phyloP scores from a whole-genome alignment of 495 filamentous ascomycete genomes.

The Aspergillus nanangensis region DNA sequence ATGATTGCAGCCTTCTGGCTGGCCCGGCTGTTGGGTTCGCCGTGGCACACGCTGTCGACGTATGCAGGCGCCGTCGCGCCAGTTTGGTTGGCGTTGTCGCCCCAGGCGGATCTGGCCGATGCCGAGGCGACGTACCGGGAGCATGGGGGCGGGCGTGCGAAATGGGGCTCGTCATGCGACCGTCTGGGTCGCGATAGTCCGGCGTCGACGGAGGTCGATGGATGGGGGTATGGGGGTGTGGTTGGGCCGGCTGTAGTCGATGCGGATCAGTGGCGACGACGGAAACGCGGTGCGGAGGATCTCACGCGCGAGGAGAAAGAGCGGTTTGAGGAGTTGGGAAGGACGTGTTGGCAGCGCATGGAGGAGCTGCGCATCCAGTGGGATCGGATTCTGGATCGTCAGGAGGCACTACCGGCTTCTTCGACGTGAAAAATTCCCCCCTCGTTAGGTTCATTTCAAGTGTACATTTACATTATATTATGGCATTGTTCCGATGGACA shows the following conservation, averaged over 20 bases:
- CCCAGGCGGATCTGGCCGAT: constrained; percentile 61
- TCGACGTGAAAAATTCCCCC: no score
- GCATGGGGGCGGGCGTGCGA: constrained; percentile 53
- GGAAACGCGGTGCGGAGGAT: constrained; percentile 53
- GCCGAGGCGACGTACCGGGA: constrained; percentile 43
- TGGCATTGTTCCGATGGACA: no score
- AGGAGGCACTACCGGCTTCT: constrained; percentile 17
- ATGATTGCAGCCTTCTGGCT: constrained; percentile 64
- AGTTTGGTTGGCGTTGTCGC: constrained; percentile 71
- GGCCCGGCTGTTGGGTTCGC: constrained; percentile 74
- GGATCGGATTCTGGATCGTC: constrained; percentile 58
- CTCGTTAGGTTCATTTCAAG: no score
- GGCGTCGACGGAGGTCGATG: constrained; percentile 71
- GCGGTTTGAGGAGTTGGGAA: constrained; percentile 71
- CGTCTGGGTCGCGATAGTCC: constrained; percentile 52
- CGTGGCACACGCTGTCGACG: constrained; percentile 73
- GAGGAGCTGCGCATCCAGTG: constrained; percentile 75
- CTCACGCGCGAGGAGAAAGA: constrained; percentile 59
- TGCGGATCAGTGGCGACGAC: constrained; percentile 43
- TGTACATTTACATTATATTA: no score
- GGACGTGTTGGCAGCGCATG: constrained; percentile 75
- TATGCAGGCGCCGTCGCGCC: constrained; percentile 76
- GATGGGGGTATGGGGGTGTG: constrained; percentile 77
- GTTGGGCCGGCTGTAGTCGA: constrained; percentile 48
- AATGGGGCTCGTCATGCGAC: constrained; percentile 79